Evolutionary conservation across 805 yeast genomes (phyloP), one percentile per base, ranked within the genome.

Genomic region (Ogataea chonburiensis): DNA sequence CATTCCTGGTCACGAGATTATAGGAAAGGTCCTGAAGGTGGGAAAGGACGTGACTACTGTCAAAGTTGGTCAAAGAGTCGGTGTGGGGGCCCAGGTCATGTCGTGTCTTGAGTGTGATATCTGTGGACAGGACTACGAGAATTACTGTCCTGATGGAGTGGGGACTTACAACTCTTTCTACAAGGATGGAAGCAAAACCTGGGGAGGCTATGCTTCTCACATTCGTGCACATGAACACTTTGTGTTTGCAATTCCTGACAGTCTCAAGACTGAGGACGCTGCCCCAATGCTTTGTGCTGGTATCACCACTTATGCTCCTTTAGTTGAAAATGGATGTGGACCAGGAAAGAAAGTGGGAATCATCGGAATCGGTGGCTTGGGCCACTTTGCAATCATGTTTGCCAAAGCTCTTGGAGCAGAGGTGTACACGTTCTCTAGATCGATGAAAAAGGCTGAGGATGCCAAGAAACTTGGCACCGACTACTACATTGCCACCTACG

Each of bases 251-350:
- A 72, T 82, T 41, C 88, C 91, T 26, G 74, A 73, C n/a, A 58
- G 50, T n/a, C 50, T 79, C 27, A 67, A 71, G 26, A 65, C 75
- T 28, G 74, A 68, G 21, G 64, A 67, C 16, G 86, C 78, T 21
- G 88, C 87, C 4, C 88, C 89, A 36, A 66, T 83, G 63, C 63
- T 81, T 64, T 83, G 91, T 66, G 91, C 86, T 38, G 91, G 91
- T 37, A 64, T 80, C 55, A 83, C 91, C 11, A 79, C 77, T 7
- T 82, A 66, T 63, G 71, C 86, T 7, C 91, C 91, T 35, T 60
- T 83, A 49, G 66, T 71, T 40, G 68, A 81, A 60, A 66, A 66
- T 38, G 67, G 69, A 17, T 51, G 44, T 24, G 31, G 30, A 5
- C 39, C 36, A 12, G 49, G 49, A 20, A 65, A 65, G 32, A 68